Conservation (phyloP, 768 basidiomycete genomes). For the Chalciporus piperatus region DNA sequence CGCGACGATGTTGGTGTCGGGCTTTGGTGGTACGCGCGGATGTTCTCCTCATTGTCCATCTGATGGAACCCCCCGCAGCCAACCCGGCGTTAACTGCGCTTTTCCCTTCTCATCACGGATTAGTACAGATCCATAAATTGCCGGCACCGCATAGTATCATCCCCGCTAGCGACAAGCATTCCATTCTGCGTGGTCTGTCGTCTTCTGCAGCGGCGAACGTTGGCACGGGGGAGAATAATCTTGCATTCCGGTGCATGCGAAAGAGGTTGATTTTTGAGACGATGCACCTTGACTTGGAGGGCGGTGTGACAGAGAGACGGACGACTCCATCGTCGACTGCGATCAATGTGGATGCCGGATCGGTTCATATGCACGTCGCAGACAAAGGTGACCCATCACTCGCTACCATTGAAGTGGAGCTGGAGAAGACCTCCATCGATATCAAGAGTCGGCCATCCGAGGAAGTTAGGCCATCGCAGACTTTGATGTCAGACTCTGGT, state of each 20-base stretch:
- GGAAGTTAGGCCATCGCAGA: slow-evolving; percentile 11
- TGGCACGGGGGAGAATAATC: slow-evolving; percentile 90
- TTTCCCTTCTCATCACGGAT: slow-evolving; percentile 86
- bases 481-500: slow-evolving; percentile 1
- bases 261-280: slow-evolving; percentile 89
- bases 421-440: slow-evolving; percentile 34
- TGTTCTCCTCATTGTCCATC: background rate
- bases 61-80: slow-evolving; percentile 41
- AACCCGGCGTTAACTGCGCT: slow-evolving; percentile 70
- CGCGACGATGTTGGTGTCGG: slow-evolving; percentile 66
- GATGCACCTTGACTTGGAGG: slow-evolving; percentile 81
- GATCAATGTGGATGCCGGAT: slow-evolving; percentile 16
- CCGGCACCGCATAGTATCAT: slow-evolving; percentile 73
- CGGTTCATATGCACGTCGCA: slow-evolving; percentile 17
- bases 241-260: slow-evolving; percentile 90
- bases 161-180: slow-evolving; percentile 79
- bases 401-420: slow-evolving; percentile 43
- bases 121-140: slow-evolving; percentile 73
- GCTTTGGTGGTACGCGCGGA: slow-evolving; percentile 68
- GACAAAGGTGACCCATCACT: slow-evolving; percentile 12
- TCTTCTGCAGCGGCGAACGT: slow-evolving; percentile 47
- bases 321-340: slow-evolving; percentile 47
- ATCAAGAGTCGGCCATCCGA: slow-evolving; percentile 1
- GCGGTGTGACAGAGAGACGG: slow-evolving; percentile 76
- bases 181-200: slow-evolving; percentile 77